Percentiles rank a stretch among this genome's conserved stretches.
These are phyloP conservation scores for Danielia oregonensis DNA, from an alignment of 805 yeast genomes.

Conservation along the genomic window DNA sequence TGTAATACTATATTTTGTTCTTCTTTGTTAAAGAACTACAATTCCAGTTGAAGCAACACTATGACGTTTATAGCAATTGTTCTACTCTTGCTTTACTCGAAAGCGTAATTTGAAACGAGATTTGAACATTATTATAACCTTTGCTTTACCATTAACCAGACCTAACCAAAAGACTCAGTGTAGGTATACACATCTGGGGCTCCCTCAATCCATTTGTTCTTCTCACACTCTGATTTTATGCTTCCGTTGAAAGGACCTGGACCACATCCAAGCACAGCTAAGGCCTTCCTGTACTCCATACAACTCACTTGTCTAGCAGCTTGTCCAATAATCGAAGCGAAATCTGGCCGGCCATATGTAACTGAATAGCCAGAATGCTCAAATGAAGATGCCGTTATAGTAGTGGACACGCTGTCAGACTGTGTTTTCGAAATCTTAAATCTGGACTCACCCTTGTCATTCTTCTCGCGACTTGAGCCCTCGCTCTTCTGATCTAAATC, in stretches of 20 bases:
- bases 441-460: neutral
- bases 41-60: too few relatives aligned
- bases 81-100: too few relatives aligned
- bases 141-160: too few relatives aligned
- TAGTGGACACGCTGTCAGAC: neutral
- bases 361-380: slow-evolving; percentile 4
- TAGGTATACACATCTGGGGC: slow-evolving; percentile 42
- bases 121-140: too few relatives aligned
- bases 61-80: too few relatives aligned
- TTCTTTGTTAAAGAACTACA: too few relatives aligned
- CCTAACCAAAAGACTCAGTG: slow-evolving; percentile 28
- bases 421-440: too few relatives aligned
- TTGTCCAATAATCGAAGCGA: slow-evolving; percentile 15
- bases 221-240: slow-evolving; percentile 28
- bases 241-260: slow-evolving; percentile 28
- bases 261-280: slow-evolving; percentile 43
- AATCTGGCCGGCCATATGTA: slow-evolving; percentile 17
- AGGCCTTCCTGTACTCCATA: slow-evolving; percentile 16
- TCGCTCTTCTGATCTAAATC: neutral
- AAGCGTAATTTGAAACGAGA: too few relatives aligned
- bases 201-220: slow-evolving; percentile 20
- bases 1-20: too few relatives aligned
- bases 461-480: slow-evolving; percentile 5
- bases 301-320: slow-evolving; percentile 13
- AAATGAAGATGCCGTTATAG: neutral